Evolutionary conservation across 352 stramenopile genomes (phyloP).

Genomic region (Albugo candida): DNA sequence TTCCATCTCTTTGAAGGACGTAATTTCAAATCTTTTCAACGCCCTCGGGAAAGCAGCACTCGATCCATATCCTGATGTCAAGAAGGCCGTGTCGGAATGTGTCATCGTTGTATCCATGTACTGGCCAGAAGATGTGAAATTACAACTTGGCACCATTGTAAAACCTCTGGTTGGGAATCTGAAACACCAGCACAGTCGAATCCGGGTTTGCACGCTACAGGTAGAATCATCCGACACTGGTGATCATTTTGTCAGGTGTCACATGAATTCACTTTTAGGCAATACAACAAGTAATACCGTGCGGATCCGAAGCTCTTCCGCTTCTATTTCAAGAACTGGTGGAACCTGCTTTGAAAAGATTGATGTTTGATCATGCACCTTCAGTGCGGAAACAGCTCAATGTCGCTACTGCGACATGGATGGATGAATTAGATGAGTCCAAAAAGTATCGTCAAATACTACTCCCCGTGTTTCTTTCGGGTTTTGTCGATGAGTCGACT

Average conservation of each 20-base stretch:
- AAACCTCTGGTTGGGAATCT: slow-evolving; percentile 49
- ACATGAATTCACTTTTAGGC: slow-evolving; percentile 10
- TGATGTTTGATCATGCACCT: slow-evolving; percentile 45
- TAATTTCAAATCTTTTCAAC: slow-evolving; percentile 48
- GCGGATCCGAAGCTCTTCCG: slow-evolving; percentile 31
- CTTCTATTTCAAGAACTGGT: slow-evolving; percentile 65
- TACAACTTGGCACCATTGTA: slow-evolving; percentile 50
- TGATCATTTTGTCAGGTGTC: not conserved
- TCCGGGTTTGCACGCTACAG: slow-evolving; percentile 54
- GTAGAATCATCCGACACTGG: slow-evolving; percentile 2
- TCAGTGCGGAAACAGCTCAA: slow-evolving; percentile 55
- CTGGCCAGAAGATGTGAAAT: slow-evolving; percentile 33
- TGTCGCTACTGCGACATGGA: slow-evolving; percentile 33
- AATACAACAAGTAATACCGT: slow-evolving; percentile 45
- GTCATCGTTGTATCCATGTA: slow-evolving; percentile 27
- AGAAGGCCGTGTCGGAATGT: slow-evolving; percentile 49
- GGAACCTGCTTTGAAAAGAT: slow-evolving; percentile 35
- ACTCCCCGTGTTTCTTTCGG: slow-evolving; percentile 46
- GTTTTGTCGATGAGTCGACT: slow-evolving; percentile 42
- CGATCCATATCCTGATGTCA: slow-evolving; percentile 65
- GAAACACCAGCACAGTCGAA: slow-evolving; percentile 61
- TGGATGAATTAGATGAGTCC: slow-evolving; percentile 26
- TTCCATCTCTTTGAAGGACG: slow-evolving; percentile 16
- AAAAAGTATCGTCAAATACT: slow-evolving; percentile 40
- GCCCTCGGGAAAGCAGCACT: slow-evolving; percentile 45